Evolutionary conservation across 768 basidiomycete species (phyloP).

Genomic region (Leccinellum rugosiceps): DNA sequence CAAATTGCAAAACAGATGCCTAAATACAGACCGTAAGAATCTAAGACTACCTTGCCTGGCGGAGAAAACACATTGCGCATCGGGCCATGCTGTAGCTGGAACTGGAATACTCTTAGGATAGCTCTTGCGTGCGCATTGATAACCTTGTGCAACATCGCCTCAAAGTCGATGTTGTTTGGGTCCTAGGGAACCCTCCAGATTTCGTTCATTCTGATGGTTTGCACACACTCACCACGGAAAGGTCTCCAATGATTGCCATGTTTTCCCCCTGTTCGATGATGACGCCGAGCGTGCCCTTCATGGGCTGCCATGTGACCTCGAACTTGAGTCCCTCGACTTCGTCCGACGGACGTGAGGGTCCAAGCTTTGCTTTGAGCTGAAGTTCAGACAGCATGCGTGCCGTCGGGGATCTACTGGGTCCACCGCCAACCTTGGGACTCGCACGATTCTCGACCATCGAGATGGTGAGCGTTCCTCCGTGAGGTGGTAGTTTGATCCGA

Average conservation of each 20-base stretch:
- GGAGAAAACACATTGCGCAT: conserved; percentile 57
- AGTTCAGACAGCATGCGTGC: conserved; percentile 57
- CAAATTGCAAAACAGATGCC: neutral
- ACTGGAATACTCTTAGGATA: conserved; percentile 56
- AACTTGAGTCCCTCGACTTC: conserved; percentile 69
- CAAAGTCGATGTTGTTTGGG: conserved; percentile 69
- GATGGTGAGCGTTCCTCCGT: conserved; percentile 74
- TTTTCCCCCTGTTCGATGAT: conserved; percentile 48
- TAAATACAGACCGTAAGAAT: conserved; percentile 49
- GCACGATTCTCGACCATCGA: conserved; percentile 58
- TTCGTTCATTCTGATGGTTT: neutral
- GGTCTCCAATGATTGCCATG: conserved; percentile 37
- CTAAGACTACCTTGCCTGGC: conserved; percentile 55
- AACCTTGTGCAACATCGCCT: conserved; percentile 58
- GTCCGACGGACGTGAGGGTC: conserved; percentile 58
- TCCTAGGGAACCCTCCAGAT: conserved; percentile 39
- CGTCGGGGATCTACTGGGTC: conserved; percentile 52
- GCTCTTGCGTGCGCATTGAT: conserved; percentile 64
- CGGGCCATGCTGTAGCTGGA: conserved; percentile 50
- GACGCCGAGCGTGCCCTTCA: conserved; percentile 62
- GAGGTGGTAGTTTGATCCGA: conserved; percentile 46
- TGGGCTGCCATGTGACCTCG: conserved; percentile 76
- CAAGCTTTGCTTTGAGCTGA: conserved; percentile 62
- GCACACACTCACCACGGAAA: conserved; percentile 53
- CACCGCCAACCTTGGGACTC: conserved; percentile 36